Percentiles rank a stretch among this genome's conserved stretches.
These are phyloP conservation scores for Nicotiana sylvestris DNA, from an alignment of 257 asterid genomes.

Conservation along the genomic window DNA sequence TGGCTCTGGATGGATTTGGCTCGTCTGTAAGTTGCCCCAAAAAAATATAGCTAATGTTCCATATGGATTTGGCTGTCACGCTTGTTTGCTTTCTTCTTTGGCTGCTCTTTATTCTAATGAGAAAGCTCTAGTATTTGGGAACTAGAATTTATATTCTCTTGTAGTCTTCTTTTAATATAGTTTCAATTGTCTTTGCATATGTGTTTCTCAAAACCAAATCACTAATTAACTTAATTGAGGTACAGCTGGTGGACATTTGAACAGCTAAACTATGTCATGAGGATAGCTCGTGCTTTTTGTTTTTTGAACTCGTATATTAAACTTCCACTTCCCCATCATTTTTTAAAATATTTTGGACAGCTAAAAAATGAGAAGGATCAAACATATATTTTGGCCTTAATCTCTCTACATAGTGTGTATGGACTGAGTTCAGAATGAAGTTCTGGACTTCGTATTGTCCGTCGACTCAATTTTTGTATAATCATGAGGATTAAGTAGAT, in stretches of 20 bases:
- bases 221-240: neutral
- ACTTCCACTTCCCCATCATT: neutral
- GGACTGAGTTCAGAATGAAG: neutral
- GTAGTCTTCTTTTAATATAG: neutral
- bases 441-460: neutral
- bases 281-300: neutral
- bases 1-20: constrained; percentile 98
- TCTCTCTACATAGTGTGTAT: neutral
- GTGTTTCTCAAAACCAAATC: neutral
- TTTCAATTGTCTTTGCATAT: neutral
- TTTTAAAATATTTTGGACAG: neutral
- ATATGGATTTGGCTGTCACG: neutral
- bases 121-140: neutral
- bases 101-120: neutral
- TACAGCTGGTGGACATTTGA: neutral
- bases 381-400: neutral
- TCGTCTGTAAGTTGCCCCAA: constrained; percentile 65
- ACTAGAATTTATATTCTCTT: neutral
- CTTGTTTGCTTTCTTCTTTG: neutral
- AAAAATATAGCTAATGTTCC: neutral
- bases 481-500: neutral
- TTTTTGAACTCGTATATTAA: neutral
- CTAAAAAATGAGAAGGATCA: neutral
- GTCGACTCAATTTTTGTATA: neutral
- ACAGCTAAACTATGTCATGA: neutral